phyloP scores from a whole-genome alignment of 2,329 filamentous ascomycete genomes.

The Pseudogymnoascus sp. region DNA sequence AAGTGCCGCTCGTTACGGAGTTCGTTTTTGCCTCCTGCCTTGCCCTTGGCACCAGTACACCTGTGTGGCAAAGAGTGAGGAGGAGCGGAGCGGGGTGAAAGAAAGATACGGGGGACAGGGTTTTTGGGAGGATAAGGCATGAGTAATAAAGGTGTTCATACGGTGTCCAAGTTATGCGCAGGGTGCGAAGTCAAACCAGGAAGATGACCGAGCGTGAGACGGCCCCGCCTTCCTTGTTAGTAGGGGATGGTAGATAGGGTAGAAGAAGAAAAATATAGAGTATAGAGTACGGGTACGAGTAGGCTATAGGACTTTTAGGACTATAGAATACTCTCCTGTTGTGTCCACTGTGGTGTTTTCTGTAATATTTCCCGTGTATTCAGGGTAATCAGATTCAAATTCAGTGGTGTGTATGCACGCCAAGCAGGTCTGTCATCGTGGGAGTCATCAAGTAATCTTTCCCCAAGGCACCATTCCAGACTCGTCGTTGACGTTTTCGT shows the following conservation, averaged over 20 bases:
- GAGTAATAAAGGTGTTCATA: conserved; percentile 11
- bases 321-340: background rate
- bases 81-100: background rate
- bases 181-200: background rate
- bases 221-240: conserved; percentile 6
- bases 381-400: background rate
- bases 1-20: background rate
- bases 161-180: background rate
- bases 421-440: background rate
- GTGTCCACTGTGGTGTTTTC: background rate
- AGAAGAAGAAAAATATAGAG: background rate
- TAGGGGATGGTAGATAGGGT: background rate
- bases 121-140: conserved; percentile 1
- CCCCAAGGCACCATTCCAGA: background rate
- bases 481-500: background rate
- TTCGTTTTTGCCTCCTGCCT: background rate
- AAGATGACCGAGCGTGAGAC: background rate
- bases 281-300: background rate
- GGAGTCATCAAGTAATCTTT: conserved; percentile 1
- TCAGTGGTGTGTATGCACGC: background rate
- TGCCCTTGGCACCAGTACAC: background rate
- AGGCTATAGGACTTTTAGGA: background rate
- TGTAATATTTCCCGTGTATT: background rate
- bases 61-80: background rate
- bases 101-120: background rate